A percentile compares a stretch with the other conserved stretches of the same genome.
phyloP scores from a whole-genome alignment of 179 eudicot genomes.

The Carnegiea gigantea region DNA sequence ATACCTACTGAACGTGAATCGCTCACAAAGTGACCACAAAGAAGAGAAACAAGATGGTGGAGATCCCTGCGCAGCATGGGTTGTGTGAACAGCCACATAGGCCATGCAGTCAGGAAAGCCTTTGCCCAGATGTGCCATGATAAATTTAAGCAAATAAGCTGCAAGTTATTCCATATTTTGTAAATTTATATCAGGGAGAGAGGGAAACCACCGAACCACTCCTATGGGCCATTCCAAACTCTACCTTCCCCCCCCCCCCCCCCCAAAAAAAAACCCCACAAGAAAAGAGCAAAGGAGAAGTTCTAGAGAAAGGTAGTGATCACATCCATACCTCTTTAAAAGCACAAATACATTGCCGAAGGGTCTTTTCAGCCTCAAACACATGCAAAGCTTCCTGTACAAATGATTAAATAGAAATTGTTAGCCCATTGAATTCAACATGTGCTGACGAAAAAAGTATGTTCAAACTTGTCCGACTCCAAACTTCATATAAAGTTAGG shows the following conservation, averaged over 20 bases:
- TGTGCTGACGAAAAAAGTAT: neutral
- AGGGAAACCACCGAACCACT: neutral
- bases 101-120: neutral
- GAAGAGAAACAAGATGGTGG: neutral
- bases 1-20: neutral
- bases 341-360: conserved; percentile 55
- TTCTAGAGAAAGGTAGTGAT: neutral
- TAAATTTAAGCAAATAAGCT: neutral
- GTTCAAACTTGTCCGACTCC: neutral
- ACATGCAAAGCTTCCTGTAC: conserved; percentile 29
- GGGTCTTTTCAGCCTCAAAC: conserved; percentile 46
- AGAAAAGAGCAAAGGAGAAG: neutral
- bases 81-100: neutral
- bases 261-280: neutral
- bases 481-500: neutral
- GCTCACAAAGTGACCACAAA: neutral
- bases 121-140: neutral
- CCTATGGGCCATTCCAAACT: neutral
- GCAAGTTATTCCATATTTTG: neutral
- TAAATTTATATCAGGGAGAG: neutral
- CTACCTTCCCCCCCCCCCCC: neutral
- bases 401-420: neutral
- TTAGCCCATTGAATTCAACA: conserved; percentile 10
- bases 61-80: neutral
- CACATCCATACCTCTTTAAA: conserved; percentile 55